Evolutionary conservation across 345 rosid species (phyloP).

Genomic region (Turritis glabra): DNA sequence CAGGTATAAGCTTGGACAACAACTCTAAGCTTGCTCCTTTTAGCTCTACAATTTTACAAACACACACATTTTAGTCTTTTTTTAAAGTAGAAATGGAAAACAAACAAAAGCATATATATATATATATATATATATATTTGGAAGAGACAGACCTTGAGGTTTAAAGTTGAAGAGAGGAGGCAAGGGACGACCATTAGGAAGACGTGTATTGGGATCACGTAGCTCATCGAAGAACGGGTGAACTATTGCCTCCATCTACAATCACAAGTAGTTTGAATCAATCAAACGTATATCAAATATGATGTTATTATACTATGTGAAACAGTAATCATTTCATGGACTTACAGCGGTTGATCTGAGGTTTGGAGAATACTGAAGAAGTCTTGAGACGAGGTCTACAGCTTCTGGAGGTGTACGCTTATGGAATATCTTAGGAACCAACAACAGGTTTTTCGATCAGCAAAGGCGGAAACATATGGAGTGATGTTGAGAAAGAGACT

Average conservation of each 20-base stretch:
- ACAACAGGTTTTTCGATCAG: constrained; percentile 2
- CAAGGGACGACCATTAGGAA: constrained; percentile 76
- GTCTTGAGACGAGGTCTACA: constrained; percentile 62
- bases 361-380: constrained; percentile 68
- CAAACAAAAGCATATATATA: neutral
- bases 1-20: constrained; percentile 45
- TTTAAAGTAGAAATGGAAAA: neutral
- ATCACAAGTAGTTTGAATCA: constrained; percentile 7
- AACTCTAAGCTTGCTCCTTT: constrained; percentile 52
- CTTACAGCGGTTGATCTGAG: constrained; percentile 65
- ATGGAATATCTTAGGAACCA: constrained; percentile 52
- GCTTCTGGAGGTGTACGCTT: constrained; percentile 76
- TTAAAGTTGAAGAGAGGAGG: constrained; percentile 69
- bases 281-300: neutral
- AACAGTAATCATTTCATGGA: neutral
- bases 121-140: neutral
- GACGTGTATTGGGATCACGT: constrained; percentile 66
- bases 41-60: constrained; percentile 39
- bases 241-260: constrained; percentile 50
- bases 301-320: too few species aligned
- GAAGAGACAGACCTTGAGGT: constrained; percentile 39
- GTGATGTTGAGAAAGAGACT: neutral
- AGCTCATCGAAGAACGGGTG: constrained; percentile 89
- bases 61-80: neutral
- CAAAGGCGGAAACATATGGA: neutral